Percentiles rank a stretch among this genome's conserved stretches.
phyloP scores from a whole-genome alignment of 352 stramenopile species.

The Phytophthora pinifolia region DNA sequence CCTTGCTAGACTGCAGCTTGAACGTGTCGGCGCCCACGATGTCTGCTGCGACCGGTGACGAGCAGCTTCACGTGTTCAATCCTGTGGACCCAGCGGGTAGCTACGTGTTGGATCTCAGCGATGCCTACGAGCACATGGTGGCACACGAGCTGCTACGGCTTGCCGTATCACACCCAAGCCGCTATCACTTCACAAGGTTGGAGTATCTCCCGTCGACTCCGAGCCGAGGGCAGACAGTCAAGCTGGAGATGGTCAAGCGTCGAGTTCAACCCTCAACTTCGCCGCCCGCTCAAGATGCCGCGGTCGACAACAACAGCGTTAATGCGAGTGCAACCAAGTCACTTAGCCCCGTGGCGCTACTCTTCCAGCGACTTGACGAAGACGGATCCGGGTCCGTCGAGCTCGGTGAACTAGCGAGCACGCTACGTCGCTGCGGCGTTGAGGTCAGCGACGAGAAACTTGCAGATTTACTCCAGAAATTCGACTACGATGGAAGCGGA shows the following conservation, averaged over 20 bases:
- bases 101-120: conserved; percentile 62
- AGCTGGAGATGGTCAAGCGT: conserved; percentile 24
- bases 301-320: not conserved
- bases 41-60: conserved; percentile 15
- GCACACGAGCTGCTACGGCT: conserved; percentile 66
- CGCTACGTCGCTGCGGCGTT: conserved; percentile 39
- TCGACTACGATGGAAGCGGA: conserved; percentile 57
- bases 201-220: conserved; percentile 35
- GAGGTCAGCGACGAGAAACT: conserved; percentile 38
- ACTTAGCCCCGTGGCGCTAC: conserved; percentile 26
- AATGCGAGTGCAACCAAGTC: not conserved
- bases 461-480: conserved; percentile 37
- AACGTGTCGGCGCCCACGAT: conserved; percentile 18
- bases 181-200: conserved; percentile 53
- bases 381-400: conserved; percentile 52
- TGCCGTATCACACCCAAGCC: conserved; percentile 43
- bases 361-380: conserved; percentile 54
- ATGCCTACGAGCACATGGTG: conserved; percentile 80
- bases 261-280: conserved; percentile 7
- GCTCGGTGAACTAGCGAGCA: conserved; percentile 34
- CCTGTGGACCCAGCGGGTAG: conserved; percentile 47
- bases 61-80: conserved; percentile 60
- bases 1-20: conserved; percentile 57
- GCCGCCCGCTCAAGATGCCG: not conserved
- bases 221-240: conserved; percentile 9